Percentiles rank a stretch among this genome's conserved stretches.
phyloP scores from a whole-genome alignment of 176 grass and related monocot genomes.

The Raddia distichophylla region DNA sequence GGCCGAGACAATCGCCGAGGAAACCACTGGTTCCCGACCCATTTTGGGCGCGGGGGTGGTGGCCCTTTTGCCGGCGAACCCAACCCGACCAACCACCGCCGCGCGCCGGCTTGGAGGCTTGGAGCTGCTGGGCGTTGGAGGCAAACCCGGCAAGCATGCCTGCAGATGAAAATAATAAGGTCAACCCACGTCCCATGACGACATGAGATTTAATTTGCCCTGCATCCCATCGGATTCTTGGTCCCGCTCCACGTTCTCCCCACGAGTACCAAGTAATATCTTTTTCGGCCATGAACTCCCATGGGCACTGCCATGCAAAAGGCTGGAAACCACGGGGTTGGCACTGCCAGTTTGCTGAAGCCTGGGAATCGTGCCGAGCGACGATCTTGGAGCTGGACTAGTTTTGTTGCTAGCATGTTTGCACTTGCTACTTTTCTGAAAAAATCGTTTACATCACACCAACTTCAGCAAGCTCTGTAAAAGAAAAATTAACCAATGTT shows the following conservation, averaged over 20 bases:
- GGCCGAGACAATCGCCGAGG: background rate
- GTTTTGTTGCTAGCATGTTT: background rate
- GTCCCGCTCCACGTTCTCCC: constrained; percentile 30
- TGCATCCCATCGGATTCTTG: constrained; percentile 25
- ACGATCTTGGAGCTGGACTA: constrained; percentile 18
- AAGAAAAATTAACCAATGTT: too few relatives aligned
- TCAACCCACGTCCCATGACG: constrained; percentile 7
- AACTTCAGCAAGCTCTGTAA: background rate
- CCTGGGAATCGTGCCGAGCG: background rate
- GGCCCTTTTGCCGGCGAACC: background rate
- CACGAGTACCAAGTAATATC: constrained; percentile 18
- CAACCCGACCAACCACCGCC: constrained; percentile 1
- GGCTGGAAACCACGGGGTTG: constrained; percentile 18
- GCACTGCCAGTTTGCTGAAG: background rate
- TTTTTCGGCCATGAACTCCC: constrained; percentile 6
- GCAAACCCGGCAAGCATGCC: constrained; percentile 18
- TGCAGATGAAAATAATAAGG: constrained; percentile 20
- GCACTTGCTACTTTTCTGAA: background rate
- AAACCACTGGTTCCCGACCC: background rate
- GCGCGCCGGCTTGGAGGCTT: background rate
- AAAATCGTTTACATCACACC: background rate
- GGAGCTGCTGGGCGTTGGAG: background rate
- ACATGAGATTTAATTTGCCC: background rate
- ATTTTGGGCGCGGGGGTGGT: constrained; percentile 17
- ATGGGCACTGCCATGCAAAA: background rate